Evolutionary conservation across 352 stramenopile species (phyloP).

Genomic region (Pythium oligandrum): DNA sequence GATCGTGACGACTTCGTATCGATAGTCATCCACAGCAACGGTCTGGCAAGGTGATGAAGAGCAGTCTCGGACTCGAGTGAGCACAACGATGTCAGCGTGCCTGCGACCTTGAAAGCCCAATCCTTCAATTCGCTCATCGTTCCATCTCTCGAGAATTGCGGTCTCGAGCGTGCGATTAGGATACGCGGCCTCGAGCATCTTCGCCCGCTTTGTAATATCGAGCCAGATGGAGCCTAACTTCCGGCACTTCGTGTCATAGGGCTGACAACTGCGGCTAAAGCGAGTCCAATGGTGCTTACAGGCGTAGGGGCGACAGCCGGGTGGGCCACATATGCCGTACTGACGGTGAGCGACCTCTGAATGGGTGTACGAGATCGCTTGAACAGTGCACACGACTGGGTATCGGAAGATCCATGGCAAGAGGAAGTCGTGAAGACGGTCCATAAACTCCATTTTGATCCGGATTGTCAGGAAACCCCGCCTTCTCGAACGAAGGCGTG

Average conservation of each 20-base stretch:
- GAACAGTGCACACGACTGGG: constrained; percentile 4
- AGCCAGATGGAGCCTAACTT: neutral
- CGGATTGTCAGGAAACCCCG: constrained; percentile 2
- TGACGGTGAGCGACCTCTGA: neutral
- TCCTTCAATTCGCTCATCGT: neutral
- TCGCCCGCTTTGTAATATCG: neutral
- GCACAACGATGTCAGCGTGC: constrained; percentile 8
- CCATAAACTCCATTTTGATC: constrained; percentile 2
- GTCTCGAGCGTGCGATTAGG: constrained; percentile 7
- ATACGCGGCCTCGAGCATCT: neutral
- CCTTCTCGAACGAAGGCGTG: neutral
- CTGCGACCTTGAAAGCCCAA: constrained; percentile 5
- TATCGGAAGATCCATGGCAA: constrained; percentile 20
- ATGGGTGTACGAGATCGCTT: constrained; percentile 15
- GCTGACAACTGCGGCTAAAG: neutral
- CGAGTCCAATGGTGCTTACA: neutral
- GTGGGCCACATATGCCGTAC: neutral
- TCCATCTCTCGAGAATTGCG: neutral
- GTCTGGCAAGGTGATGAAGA: neutral
- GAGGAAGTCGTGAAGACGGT: constrained; percentile 18
- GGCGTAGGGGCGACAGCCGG: neutral
- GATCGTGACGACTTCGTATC: constrained; percentile 5
- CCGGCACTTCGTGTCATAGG: neutral
- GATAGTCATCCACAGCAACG: constrained; percentile 18
- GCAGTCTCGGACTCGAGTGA: constrained; percentile 8